Evolutionary conservation across 2,329 filamentous ascomycete genomes (phyloP).

Genomic region (Hyphodiscus sp.): DNA sequence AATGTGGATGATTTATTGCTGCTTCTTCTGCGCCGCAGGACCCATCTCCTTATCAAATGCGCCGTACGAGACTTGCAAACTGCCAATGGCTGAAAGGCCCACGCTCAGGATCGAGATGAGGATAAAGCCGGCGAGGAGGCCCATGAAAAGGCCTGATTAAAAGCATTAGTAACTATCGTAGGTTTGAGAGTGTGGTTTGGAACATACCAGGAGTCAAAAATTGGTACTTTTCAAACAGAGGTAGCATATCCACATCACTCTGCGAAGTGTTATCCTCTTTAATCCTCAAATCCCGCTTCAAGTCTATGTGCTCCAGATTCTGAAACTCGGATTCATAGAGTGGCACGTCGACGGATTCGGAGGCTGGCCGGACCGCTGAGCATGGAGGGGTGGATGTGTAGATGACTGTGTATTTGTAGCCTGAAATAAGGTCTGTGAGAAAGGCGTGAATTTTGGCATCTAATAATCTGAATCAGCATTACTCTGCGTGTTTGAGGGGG

Average conservation of each 20-base stretch:
- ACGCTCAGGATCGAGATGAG: slow-evolving; percentile 73
- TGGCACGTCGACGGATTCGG: neutral
- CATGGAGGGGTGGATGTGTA: slow-evolving; percentile 57
- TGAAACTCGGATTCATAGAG: slow-evolving; percentile 60
- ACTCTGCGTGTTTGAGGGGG: neutral
- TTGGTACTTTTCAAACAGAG: slow-evolving; percentile 87
- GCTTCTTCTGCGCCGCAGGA: slow-evolving; percentile 80
- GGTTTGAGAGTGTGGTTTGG: neutral
- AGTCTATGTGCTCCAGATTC: slow-evolving; percentile 59
- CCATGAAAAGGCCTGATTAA: slow-evolving; percentile 77
- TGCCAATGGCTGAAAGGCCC: slow-evolving; percentile 68
- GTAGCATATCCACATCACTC: slow-evolving; percentile 14
- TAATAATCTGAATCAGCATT: slow-evolving; percentile 12
- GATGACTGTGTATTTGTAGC: slow-evolving; percentile 62
- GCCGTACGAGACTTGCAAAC: slow-evolving; percentile 83
- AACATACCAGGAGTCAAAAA: slow-evolving; percentile 80
- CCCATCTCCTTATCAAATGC: slow-evolving; percentile 97
- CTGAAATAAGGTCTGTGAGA: slow-evolving; percentile 30
- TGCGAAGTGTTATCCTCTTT: slow-evolving; percentile 10
- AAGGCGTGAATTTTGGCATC: slow-evolving; percentile 20
- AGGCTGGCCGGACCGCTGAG: neutral
- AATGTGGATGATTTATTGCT: slow-evolving; percentile 36
- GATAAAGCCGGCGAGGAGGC: slow-evolving; percentile 61
- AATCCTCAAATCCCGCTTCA: slow-evolving; percentile 52
- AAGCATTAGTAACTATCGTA: neutral